Conservation (phyloP, 75 land plant species). For the Chamaecyparis obtusa region DNA sequence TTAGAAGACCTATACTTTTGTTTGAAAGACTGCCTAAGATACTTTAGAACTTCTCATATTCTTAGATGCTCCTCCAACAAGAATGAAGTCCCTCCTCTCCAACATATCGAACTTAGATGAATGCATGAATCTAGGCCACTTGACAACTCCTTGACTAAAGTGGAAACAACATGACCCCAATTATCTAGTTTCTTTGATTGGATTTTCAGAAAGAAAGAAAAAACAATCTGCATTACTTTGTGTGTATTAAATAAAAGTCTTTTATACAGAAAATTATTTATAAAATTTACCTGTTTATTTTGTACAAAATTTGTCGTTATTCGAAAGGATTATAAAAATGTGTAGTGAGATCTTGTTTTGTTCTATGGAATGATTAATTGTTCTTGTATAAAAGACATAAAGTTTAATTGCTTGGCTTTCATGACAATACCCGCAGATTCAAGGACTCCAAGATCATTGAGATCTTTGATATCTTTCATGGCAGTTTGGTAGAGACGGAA, state of each 20-base stretch:
- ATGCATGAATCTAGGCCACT: too few relatives aligned
- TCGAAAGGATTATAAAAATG: not conserved
- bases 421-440: conserved; percentile 13
- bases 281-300: not conserved
- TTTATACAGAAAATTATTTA: not conserved
- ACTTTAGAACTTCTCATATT: too few relatives aligned
- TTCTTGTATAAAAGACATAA: not conserved
- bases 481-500: conserved; percentile 16
- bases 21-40: too few relatives aligned
- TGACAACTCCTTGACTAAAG: too few relatives aligned
- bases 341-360: not conserved
- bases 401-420: not conserved
- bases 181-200: too few relatives aligned
- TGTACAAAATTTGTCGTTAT: not conserved
- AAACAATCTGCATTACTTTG: not conserved
- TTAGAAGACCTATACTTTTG: too few relatives aligned
- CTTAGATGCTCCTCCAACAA: too few relatives aligned
- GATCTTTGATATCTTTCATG: conserved; percentile 12
- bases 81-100: too few relatives aligned
- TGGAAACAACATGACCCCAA: too few relatives aligned
- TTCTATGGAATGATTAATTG: not conserved
- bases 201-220: too few relatives aligned
- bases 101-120: too few relatives aligned
- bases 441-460: conserved; percentile 19
- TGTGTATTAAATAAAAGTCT: not conserved